Evolutionary conservation across 2,329 filamentous ascomycete species (phyloP), one percentile per base, ranked within the genome.

Genomic region (Neurospora sp.): DNA sequence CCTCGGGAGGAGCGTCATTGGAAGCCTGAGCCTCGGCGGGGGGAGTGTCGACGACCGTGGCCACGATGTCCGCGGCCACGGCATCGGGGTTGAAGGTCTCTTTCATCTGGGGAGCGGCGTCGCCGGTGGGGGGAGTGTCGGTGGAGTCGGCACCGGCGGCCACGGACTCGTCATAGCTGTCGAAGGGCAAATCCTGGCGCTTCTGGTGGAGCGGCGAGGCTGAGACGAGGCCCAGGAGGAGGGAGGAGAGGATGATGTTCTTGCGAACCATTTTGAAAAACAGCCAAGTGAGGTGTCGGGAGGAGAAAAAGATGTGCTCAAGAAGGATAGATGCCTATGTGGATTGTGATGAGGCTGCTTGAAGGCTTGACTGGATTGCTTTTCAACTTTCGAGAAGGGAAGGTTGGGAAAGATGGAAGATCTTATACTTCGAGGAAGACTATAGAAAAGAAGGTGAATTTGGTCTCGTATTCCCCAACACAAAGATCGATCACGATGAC

Each of bases 211-310:
- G 40, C 28, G 69, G 69, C 39, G 38, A 46, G 19, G 69, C 69
- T 19, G 36, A 39, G n/a, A 62, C 67, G 62, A 70, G 67, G 28
- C 39, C 69, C 46, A 43, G 68, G 33, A 70, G 7, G 38, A 70
- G 69, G 17, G 69, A 70, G 8, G 69, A 70, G 13, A 70, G n/a
- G 33, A 52, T 15, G 58, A 70, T 38, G 36, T 67, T 40, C 66
- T 67, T 67, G 36, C 66, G 36, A 67, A 67, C 36, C 66, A 67
- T 67, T 17, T 36, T 62, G 52, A 62, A 3, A 33, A 62, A 15
- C 13, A 62, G 15, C 15, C 52, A 62, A 62, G 46, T 28, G 23
- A 52, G 19, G 23, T 15, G 46, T 28, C 6, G 23, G 46, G 13
- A 58, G 52, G 28, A 62, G 13, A 28, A 36, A 13, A 52, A 52